Evolutionary conservation across 1,284 basidiomycete species (phyloP).

Genomic region (Rhodofomes roseus): DNA sequence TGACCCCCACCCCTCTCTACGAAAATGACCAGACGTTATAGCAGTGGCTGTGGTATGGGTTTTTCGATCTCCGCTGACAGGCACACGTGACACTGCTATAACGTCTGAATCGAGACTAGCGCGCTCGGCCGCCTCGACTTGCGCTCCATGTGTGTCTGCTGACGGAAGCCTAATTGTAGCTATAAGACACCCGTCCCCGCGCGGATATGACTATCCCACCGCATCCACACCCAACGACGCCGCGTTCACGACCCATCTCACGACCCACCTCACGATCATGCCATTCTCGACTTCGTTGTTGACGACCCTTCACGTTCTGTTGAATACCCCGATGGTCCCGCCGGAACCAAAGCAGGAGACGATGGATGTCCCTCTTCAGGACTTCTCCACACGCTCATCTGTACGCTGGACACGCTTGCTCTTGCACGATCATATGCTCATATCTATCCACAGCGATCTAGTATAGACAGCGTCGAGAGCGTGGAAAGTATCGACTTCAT

Average conservation of each 20-base stretch:
- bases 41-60: too few relatives aligned
- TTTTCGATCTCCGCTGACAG: too few relatives aligned
- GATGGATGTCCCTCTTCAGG: constrained; percentile 13
- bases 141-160: neutral
- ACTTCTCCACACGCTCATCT: neutral
- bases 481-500: neutral
- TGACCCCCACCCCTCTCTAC: too few relatives aligned
- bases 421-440: too few relatives aligned
- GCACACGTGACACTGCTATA: too few relatives aligned
- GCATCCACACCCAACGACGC: too few relatives aligned
- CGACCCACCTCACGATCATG: neutral
- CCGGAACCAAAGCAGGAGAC: constrained; percentile 11
- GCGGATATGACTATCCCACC: neutral
- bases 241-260: neutral
- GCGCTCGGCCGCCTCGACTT: neutral
- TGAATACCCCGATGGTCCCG: constrained; percentile 24
- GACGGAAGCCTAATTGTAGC: neutral
- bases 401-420: neutral
- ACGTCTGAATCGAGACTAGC: too few relatives aligned
- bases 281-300: constrained; percentile 5
- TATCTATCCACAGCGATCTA: too few relatives aligned
- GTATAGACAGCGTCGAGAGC: neutral
- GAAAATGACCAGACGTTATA: too few relatives aligned
- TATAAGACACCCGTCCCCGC: neutral
- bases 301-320: constrained; percentile 17